phyloP scores from a whole-genome alignment of 1,284 basidiomycete genomes.

The Papiliotrema flavescens region DNA sequence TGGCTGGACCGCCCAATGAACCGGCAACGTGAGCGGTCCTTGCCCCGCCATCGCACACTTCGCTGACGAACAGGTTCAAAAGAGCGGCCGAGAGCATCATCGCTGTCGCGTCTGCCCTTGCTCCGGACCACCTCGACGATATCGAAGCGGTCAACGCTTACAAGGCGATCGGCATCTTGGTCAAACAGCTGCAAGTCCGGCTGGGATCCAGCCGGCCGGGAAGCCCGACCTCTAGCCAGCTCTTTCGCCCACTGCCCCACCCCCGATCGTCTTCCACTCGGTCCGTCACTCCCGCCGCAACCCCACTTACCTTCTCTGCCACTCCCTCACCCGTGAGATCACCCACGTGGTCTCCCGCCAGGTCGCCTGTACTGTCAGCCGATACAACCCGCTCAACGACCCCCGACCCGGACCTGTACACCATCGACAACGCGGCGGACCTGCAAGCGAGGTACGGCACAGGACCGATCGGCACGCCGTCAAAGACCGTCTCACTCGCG shows the following conservation, averaged over 20 bases:
- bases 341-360: not conserved
- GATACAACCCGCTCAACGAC: slow-evolving; percentile 8
- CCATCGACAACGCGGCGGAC: slow-evolving; percentile 7
- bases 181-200: slow-evolving; percentile 24
- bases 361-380: not conserved
- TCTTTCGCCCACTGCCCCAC: not conserved
- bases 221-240: not conserved
- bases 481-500: slow-evolving; percentile 7
- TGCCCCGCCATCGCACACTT: not conserved
- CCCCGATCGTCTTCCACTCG: not conserved
- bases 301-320: not conserved
- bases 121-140: slow-evolving; percentile 20
- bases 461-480: slow-evolving; percentile 10
- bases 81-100: slow-evolving; percentile 18
- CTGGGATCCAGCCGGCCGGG: slow-evolving; percentile 2
- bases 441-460: slow-evolving; percentile 26
- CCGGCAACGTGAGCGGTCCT: slow-evolving; percentile 7
- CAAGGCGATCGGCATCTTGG: slow-evolving; percentile 16
- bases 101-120: slow-evolving; percentile 10
- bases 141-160: slow-evolving; percentile 19
- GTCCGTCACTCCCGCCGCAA: not conserved
- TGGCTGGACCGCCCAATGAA: slow-evolving; percentile 14
- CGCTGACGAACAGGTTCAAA: slow-evolving; percentile 16
- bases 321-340: not conserved
- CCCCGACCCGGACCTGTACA: slow-evolving; percentile 1